Conservation (phyloP, 345 rosid species). For the Mangifera indica region DNA sequence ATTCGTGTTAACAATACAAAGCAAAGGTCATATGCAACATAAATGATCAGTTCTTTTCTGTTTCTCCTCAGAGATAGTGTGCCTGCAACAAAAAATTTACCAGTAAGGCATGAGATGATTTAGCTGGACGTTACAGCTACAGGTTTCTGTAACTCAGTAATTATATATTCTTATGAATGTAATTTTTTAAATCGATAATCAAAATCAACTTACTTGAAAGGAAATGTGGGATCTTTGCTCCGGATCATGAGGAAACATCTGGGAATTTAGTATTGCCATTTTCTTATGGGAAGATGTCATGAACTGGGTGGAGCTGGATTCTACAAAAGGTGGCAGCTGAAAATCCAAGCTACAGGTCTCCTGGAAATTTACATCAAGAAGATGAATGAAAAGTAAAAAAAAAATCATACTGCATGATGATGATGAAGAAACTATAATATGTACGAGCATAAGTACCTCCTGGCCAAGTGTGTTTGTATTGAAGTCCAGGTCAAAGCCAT, state of each 20-base stretch:
- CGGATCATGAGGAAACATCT: not conserved
- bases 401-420: not conserved
- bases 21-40: too few relatives aligned
- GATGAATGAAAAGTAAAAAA: too few relatives aligned
- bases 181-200: not conserved
- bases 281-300: not conserved
- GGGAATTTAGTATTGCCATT: not conserved
- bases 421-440: not conserved
- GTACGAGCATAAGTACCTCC: slow-evolving; percentile 7
- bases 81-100: too few relatives aligned
- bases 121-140: too few relatives aligned
- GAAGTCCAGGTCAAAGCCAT: not conserved
- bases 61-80: too few relatives aligned
- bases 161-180: too few relatives aligned
- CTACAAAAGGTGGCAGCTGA: not conserved
- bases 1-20: too few relatives aligned
- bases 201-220: not conserved
- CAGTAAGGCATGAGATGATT: too few relatives aligned
- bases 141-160: too few relatives aligned
- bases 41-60: too few relatives aligned
- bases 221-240: not conserved
- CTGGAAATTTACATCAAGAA: not conserved
- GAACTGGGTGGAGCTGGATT: slow-evolving; percentile 9
- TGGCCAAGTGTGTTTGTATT: not conserved
- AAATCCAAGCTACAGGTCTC: not conserved